Conservation (phyloP, 495 filamentous ascomycete species). For the Aspergillus haitiensis region DNA sequence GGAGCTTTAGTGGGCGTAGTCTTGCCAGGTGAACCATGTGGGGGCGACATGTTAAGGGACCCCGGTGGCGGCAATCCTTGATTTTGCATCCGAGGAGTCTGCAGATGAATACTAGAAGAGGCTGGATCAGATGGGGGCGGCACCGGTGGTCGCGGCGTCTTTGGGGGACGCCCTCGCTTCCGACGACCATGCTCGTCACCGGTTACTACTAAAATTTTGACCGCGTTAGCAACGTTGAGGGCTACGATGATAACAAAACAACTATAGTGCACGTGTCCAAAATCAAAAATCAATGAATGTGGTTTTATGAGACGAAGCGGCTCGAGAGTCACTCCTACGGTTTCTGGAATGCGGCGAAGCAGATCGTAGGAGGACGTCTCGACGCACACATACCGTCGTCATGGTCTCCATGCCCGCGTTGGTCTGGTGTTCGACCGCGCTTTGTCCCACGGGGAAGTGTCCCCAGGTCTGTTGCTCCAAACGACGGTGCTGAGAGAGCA, state of each 20-base stretch:
- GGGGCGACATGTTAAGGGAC: constrained; percentile 50
- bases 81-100: constrained; percentile 78
- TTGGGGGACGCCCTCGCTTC: constrained; percentile 86
- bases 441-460: constrained; percentile 76
- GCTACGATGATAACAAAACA: not conserved
- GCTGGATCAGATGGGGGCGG: constrained; percentile 46
- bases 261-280: constrained; percentile 8
- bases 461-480: constrained; percentile 50
- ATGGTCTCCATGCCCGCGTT: constrained; percentile 66
- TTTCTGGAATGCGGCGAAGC: constrained; percentile 10
- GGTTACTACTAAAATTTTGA: not conserved
- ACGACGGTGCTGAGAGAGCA: constrained; percentile 44
- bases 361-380: constrained; percentile 17
- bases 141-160: constrained; percentile 53
- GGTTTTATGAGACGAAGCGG: constrained; percentile 19
- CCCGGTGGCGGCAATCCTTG: constrained; percentile 61
- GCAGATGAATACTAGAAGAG: constrained; percentile 54
- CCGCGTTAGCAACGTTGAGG: constrained; percentile 14
- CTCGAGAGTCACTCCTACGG: constrained; percentile 13
- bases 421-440: constrained; percentile 88
- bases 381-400: constrained; percentile 77
- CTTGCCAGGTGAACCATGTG: constrained; percentile 76
- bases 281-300: constrained; percentile 10
- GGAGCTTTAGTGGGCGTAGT: constrained; percentile 80
- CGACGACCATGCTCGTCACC: constrained; percentile 73